Evolutionary conservation across 2,329 filamentous ascomycete genomes (phyloP).

Genomic region (Sclerotinia trifoliorum): DNA sequence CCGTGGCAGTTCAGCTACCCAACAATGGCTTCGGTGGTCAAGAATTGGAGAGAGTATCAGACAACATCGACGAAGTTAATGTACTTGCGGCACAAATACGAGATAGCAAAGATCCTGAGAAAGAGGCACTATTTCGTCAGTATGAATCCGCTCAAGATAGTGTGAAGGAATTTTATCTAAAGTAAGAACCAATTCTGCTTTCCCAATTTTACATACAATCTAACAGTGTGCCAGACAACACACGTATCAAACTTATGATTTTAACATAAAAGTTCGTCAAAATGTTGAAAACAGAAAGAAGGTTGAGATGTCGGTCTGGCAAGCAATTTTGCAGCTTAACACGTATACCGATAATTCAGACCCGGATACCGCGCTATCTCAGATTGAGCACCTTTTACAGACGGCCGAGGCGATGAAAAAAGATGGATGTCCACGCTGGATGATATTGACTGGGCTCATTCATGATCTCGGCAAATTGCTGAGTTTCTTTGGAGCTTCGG

Average conservation of each 20-base stretch:
- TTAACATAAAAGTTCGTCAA: conserved; percentile 79
- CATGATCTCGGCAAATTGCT: conserved; percentile 80
- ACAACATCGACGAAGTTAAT: conserved; percentile 56
- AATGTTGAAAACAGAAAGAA: conserved; percentile 65
- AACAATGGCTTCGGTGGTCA: conserved; percentile 30
- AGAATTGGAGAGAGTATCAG: conserved; percentile 47
- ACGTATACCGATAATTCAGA: conserved; percentile 88
- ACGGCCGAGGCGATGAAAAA: conserved; percentile 85
- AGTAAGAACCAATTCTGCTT: conserved; percentile 36
- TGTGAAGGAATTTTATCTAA: conserved; percentile 83
- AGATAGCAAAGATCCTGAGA: conserved; percentile 64
- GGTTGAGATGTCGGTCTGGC: conserved; percentile 77
- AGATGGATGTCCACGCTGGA: conserved; percentile 80
- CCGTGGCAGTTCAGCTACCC: neutral
- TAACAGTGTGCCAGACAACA: conserved; percentile 47
- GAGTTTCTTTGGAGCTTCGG: conserved; percentile 77
- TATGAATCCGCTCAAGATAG: conserved; percentile 81
- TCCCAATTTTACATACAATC: neutral
- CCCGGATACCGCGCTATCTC: conserved; percentile 80
- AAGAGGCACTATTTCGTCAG: conserved; percentile 77
- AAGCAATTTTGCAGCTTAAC: conserved; percentile 91
- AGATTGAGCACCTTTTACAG: conserved; percentile 88
- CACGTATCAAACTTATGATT: conserved; percentile 72
- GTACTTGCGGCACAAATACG: conserved; percentile 46
- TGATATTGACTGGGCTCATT: conserved; percentile 75